Base-by-base conservation (phyloP, 2,329 filamentous ascomycete genomes). In the Aspergillus chevalieri region DNA sequence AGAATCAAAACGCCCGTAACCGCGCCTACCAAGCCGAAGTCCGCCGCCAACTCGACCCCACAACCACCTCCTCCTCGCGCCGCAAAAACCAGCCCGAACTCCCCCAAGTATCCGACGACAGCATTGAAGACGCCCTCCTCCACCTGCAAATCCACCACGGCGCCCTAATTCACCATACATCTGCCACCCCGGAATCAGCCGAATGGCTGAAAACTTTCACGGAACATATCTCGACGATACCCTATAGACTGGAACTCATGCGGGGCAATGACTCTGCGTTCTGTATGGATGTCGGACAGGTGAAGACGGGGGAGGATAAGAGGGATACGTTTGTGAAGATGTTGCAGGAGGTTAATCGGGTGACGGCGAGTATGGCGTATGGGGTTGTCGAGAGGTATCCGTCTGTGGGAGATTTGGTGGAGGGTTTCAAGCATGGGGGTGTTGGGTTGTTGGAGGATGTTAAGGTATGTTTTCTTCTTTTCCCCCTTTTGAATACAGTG, bases 251-350 rank as follows among this genome's bases (percentile, higher is more conserved):
- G 6, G 69, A 75, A 48, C 65, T 69, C 28, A 71, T 73, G 47
- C 75, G 78, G 1, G 62, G 72, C 2, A 82, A 74, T 14, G 67
- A 73, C 57, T 65, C 71, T 3, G 68, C 79, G 0, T 92, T 92
- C 65, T 91, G 87, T 68, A 90, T 91, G 85, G 86, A 89, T 47
- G 74, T 76, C 1, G 87, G 87, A 0, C 87, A 92, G 67, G 85
- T 92, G 39, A 82, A 81, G 48, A 80, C 83, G 0, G 87, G 87
- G 24, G 80, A 85, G 24, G 79, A 81, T 41, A 70, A 77, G 2
- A 65, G 72, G 6, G 87, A 91, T 58, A 88, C 83, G 0, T 92
- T 85, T 54, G 73, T 82, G 42, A 81, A 81, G 55, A 88, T 92
- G 86, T 71, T 93, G 46, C 84, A 89, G 67, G 84, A 90, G 68